Percentiles rank a stretch among this genome's conserved stretches.
Conservation (phyloP, 164 flowering plant genomes). For the Hamamelis virginiana region DNA sequence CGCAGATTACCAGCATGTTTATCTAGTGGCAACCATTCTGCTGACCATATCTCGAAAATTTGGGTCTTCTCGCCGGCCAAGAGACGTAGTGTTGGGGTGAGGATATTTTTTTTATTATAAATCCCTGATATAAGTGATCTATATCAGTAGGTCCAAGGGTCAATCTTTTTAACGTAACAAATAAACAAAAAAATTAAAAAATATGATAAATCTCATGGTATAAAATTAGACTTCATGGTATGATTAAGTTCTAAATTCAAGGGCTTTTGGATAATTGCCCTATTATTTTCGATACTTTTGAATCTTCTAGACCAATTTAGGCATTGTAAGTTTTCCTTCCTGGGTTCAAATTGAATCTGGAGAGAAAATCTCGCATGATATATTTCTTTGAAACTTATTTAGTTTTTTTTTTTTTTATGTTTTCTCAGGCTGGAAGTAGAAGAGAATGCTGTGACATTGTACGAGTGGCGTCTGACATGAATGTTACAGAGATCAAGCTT, state of each 20-base stretch:
- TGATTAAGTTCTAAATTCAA: too few relatives aligned
- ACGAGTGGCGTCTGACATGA: neutral
- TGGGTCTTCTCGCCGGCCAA: conserved; percentile 38
- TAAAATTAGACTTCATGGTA: too few relatives aligned
- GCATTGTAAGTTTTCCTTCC: neutral
- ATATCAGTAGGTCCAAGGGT: too few relatives aligned
- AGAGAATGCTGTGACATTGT: conserved; percentile 55
- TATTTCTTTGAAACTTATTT: neutral
- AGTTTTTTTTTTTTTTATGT: neutral
- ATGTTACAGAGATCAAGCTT: conserved; percentile 28
- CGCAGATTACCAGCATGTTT: conserved; percentile 37
- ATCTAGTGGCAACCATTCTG: conserved; percentile 43
- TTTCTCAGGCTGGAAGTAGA: conserved; percentile 40
- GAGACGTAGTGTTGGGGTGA: conserved; percentile 4
- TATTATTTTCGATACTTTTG: neutral
- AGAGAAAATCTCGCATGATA: too few relatives aligned
- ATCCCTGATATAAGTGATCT: too few relatives aligned
- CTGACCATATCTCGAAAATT: conserved; percentile 36
- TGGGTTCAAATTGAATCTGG: neutral
- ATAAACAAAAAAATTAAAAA: too few relatives aligned
- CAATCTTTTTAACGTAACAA: too few relatives aligned
- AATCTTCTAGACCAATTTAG: neutral
- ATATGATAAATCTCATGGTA: too few relatives aligned
- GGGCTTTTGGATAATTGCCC: too few relatives aligned
- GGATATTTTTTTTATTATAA: neutral